phyloP scores from a whole-genome alignment of 2,329 filamentous ascomycete genomes.

The Aureobasidium sp. region DNA sequence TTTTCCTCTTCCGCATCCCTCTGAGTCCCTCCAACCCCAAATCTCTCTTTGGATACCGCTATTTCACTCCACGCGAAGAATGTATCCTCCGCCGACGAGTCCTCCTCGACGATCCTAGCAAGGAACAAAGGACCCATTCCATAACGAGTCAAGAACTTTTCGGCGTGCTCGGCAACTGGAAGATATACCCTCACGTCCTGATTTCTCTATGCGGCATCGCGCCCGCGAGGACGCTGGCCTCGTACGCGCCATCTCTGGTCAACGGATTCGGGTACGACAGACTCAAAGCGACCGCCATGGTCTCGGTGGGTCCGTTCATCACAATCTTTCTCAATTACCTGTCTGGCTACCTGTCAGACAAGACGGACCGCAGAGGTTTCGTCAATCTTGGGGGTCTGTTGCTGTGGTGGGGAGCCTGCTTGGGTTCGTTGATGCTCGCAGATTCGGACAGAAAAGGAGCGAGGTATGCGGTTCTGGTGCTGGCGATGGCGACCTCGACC shows the following conservation, averaged over 20 bases:
- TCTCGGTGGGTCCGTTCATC: slow-evolving; percentile 22
- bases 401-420: background rate
- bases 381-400: background rate
- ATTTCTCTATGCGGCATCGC: slow-evolving; percentile 20
- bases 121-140: slow-evolving; percentile 11
- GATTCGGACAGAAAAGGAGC: background rate
- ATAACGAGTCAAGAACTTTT: slow-evolving; percentile 17
- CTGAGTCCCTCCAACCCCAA: background rate
- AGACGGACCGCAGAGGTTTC: background rate
- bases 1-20: slow-evolving; percentile 47
- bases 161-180: slow-evolving; percentile 19
- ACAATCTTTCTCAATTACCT: slow-evolving; percentile 17
- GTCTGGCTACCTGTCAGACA: slow-evolving; percentile 16
- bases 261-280: slow-evolving; percentile 20
- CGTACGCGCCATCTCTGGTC: slow-evolving; percentile 21
- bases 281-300: slow-evolving; percentile 21
- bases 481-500: background rate
- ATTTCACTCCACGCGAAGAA: slow-evolving; percentile 18
- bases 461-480: background rate
- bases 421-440: background rate
- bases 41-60: slow-evolving; percentile 4
- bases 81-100: slow-evolving; percentile 17
- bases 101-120: slow-evolving; percentile 19
- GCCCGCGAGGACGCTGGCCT: slow-evolving; percentile 17
- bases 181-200: slow-evolving; percentile 20